These are phyloP conservation scores for Naganishia randhawae DNA, from an alignment of 768 basidiomycete genomes.

Conservation along the genomic window DNA sequence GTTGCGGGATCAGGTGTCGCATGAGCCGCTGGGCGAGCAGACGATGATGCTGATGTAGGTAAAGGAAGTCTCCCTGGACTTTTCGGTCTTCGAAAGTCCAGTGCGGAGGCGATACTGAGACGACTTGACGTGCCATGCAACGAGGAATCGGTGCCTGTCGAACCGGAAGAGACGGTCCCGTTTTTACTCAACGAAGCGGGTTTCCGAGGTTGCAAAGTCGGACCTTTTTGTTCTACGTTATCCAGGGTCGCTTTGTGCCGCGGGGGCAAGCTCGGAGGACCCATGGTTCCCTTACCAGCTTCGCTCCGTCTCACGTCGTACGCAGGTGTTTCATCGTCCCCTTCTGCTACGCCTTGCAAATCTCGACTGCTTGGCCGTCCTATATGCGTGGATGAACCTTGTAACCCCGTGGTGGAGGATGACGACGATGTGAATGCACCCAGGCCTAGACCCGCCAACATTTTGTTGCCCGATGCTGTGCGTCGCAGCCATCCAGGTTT, in stretches of 20 bases:
- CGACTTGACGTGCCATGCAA: background rate
- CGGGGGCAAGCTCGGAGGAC: conserved; percentile 9
- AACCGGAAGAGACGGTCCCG: background rate
- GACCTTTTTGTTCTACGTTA: background rate
- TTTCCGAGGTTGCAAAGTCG: conserved; percentile 14
- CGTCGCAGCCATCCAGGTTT: conserved; percentile 31
- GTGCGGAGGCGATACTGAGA: conserved; percentile 12
- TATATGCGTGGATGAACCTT: background rate
- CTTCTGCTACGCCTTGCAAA: conserved; percentile 10
- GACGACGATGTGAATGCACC: background rate
- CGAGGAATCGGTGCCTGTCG: background rate
- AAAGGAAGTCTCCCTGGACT: conserved; percentile 10
- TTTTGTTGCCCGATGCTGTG: conserved; percentile 26
- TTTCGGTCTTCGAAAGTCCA: conserved; percentile 16
- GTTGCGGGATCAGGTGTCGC: background rate
- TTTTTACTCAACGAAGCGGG: background rate
- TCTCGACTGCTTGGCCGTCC: background rate
- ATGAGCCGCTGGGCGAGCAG: background rate
- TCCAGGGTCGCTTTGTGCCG: background rate
- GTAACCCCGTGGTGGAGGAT: background rate
- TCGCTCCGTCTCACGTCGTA: background rate
- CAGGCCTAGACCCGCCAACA: conserved; percentile 20
- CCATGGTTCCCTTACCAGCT: background rate
- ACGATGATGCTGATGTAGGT: background rate
- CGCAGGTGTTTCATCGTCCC: background rate